Base-by-base conservation (phyloP, 208 protist genomes). In the Trypanosoma conorhini region DNA sequence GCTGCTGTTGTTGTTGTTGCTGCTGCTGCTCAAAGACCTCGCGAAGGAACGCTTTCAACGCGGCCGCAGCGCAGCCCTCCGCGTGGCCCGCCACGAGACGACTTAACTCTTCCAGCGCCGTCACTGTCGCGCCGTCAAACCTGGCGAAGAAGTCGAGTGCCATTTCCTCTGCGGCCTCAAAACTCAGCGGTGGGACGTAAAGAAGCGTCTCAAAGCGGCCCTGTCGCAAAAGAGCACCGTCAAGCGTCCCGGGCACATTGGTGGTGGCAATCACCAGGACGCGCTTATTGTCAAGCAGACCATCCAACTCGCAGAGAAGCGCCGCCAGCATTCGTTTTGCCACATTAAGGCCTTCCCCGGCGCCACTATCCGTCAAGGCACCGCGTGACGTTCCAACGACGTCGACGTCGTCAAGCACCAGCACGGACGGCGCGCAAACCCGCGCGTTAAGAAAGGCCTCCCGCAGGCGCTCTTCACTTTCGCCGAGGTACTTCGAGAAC, bases 281-380 rank as follows among this genome's bases (percentile, higher is more conserved):
- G 33, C 85, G 83, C n/a, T 75, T 83, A 67, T 85, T 91, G 33
- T 89, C 86, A 42, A 86, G 81, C n/a, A 99, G 74, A 24, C 98
- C 98, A 80, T 99, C 98, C 71, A 99, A 82, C 80, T 99, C 98
- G 73, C 98, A 99, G 4, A 99, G 77, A 28, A 99, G 84, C 5
- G 96, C 94, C 2, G 96, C 97, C 17, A 99, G 78, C 74, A 99
- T 97, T 35, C 97, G 88, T 30, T 70, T 75, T 26, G 76, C 77
- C 9, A 94, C 86, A 62, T 92, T 81, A 12, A 93, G 59, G 21
- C 78, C 65, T 0, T 58, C 74, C 17, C 66, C 72, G 33, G 67
- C 62, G 26, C 58, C 77, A 30, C 67, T 48, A 26, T 63, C 50
- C 13, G 57, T 64, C 68, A 89, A 73, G 38, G 73, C 58, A 15